Percentiles rank a stretch among this genome's conserved stretches.
These are phyloP conservation scores for Boechera retrofracta DNA, from an alignment of 345 rosid genomes.

Conservation along the genomic window DNA sequence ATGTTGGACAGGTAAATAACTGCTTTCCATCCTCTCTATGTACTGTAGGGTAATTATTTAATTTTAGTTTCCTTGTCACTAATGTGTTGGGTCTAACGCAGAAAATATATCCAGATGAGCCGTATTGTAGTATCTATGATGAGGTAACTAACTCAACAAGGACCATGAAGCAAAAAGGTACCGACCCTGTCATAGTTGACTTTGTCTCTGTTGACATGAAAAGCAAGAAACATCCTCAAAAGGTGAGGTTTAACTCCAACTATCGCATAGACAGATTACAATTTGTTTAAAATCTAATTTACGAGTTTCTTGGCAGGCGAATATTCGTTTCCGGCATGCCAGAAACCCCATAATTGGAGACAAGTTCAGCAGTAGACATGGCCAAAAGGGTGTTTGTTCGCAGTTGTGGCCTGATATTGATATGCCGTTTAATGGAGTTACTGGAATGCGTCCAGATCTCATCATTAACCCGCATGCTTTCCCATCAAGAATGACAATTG, in stretches of 20 bases:
- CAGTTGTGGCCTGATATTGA: constrained; percentile 96
- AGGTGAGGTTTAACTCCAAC: constrained; percentile 56
- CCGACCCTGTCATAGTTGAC: constrained; percentile 78
- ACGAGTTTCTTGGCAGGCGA: constrained; percentile 56
- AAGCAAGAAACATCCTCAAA: constrained; percentile 65
- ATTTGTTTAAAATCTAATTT: constrained; percentile 11
- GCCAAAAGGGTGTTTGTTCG: constrained; percentile 99
- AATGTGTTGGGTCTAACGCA: constrained; percentile 44
- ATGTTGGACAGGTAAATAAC: constrained; percentile 81
- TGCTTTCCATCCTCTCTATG: constrained; percentile 7
- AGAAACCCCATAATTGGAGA: constrained; percentile 96
- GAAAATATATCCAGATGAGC: constrained; percentile 70
- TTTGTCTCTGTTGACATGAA: constrained; percentile 82
- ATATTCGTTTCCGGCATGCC: constrained; percentile 85
- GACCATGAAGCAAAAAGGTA: constrained; percentile 61
- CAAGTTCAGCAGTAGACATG: constrained; percentile 98
- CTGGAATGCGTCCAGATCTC: constrained; percentile 99
- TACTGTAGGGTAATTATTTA: constrained; percentile 13
- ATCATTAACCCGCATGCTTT: constrained; percentile 98
- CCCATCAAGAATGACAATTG: constrained; percentile 70
- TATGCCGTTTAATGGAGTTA: constrained; percentile 95
- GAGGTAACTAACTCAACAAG: constrained; percentile 51
- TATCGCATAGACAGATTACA: not conserved
- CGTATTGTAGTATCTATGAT: constrained; percentile 74
- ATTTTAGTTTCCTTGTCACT: constrained; percentile 33